Percentiles rank a stretch among this genome's conserved stretches.
Evolutionary conservation across 768 basidiomycete genomes (phyloP).

Genomic region (Phanerochaete carnosa): DNA sequence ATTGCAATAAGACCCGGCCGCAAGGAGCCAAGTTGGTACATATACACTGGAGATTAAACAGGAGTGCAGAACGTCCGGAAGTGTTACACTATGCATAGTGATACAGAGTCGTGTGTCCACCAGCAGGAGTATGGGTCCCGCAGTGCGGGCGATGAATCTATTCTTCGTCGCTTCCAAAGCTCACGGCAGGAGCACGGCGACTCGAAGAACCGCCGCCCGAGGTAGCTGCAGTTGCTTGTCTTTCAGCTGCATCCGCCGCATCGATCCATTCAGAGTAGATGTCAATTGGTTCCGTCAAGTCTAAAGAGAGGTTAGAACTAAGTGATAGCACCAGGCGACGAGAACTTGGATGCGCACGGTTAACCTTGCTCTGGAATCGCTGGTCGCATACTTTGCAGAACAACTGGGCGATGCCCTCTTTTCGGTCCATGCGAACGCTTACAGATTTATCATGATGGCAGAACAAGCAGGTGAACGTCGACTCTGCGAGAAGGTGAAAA

Average conservation of each 20-base stretch:
- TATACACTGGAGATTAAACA: slow-evolving; percentile 7
- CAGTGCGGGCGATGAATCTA: slow-evolving; percentile 22
- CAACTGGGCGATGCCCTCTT: slow-evolving; percentile 78
- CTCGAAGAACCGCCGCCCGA: slow-evolving; percentile 55
- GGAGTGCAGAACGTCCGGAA: slow-evolving; percentile 1
- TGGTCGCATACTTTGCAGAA: slow-evolving; percentile 86
- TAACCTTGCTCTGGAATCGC: slow-evolving; percentile 82
- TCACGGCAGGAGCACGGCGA: slow-evolving; percentile 32
- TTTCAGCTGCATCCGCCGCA: slow-evolving; percentile 80
- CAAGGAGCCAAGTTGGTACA: background rate
- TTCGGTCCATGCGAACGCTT: slow-evolving; percentile 79
- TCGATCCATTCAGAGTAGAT: slow-evolving; percentile 93
- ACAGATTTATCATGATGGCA: slow-evolving; percentile 91
- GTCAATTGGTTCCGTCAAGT: slow-evolving; percentile 84
- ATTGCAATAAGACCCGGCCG: background rate
- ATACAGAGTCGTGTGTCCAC: slow-evolving; percentile 3
- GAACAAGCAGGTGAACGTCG: slow-evolving; percentile 82
- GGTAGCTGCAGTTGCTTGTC: slow-evolving; percentile 46
- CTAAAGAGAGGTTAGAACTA: slow-evolving; percentile 34
- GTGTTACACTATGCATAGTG: slow-evolving; percentile 5
- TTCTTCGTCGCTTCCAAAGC: slow-evolving; percentile 49
- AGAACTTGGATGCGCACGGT: slow-evolving; percentile 42
- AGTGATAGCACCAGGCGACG: background rate
- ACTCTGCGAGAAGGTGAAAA: slow-evolving; percentile 49
- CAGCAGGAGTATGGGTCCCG: background rate